A percentile compares a stretch with the other conserved stretches of the same genome.
Conservation (phyloP, 805 yeast species). For the Kuraishia capsulata region DNA sequence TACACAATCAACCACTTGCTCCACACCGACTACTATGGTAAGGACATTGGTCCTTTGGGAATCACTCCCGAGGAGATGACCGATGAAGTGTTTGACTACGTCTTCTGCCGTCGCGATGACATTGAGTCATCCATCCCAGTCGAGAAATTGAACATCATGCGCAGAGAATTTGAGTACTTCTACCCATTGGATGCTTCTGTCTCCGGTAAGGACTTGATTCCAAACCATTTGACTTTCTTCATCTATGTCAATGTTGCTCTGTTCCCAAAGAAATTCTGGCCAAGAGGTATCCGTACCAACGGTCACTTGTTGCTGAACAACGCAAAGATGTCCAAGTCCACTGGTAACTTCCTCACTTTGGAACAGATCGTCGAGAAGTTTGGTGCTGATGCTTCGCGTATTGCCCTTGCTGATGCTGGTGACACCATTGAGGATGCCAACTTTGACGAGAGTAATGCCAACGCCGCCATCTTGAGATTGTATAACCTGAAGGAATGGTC, state of each 20-base stretch:
- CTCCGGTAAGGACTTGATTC: constrained; percentile 95
- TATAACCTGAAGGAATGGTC: constrained; percentile 93
- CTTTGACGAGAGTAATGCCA: constrained; percentile 93
- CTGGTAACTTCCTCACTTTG: constrained; percentile 94
- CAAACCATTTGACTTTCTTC: constrained; percentile 95
- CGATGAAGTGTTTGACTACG: constrained; percentile 86
- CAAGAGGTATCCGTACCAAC: constrained; percentile 85
- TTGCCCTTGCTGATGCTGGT: constrained; percentile 98
- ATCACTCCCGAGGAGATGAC: constrained; percentile 82
- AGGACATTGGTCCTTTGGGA: constrained; percentile 58
- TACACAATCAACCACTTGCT: constrained; percentile 84
- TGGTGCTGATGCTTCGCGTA: constrained; percentile 97
- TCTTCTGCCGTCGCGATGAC: constrained; percentile 65
- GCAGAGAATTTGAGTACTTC: constrained; percentile 94
- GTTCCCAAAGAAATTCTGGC: constrained; percentile 90
- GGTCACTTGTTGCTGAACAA: constrained; percentile 94
- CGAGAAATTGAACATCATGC: constrained; percentile 58
- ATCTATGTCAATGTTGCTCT: constrained; percentile 88
- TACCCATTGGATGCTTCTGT: constrained; percentile 89
- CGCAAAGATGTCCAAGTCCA: constrained; percentile 95
- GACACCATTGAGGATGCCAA: constrained; percentile 96
- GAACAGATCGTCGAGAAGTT: constrained; percentile 77
- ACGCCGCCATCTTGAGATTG: constrained; percentile 92
- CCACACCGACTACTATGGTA: constrained; percentile 82
- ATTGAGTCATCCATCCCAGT: constrained; percentile 51